Evolutionary conservation across 1,139 yeast species (phyloP).

Genomic region (Yamadazyma triangularis): DNA sequence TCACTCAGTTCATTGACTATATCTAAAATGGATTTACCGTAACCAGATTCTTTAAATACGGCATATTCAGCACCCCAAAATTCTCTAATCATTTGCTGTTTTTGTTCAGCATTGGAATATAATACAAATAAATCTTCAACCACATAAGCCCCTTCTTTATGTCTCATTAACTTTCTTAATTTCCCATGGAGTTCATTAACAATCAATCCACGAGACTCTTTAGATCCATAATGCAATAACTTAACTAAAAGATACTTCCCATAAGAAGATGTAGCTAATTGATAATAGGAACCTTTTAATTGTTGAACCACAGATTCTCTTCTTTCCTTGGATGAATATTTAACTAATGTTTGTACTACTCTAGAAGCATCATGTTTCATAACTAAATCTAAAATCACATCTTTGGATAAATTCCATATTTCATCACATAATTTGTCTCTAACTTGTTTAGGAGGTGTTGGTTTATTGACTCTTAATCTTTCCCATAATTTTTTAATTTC

Average conservation of each 20-base stretch:
- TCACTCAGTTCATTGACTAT: conserved; percentile 71
- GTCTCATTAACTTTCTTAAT: conserved; percentile 89
- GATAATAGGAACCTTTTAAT: conserved; percentile 73
- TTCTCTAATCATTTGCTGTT: conserved; percentile 86
- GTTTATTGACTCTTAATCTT: conserved; percentile 77
- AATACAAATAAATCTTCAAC: conserved; percentile 89
- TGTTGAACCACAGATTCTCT: conserved; percentile 67
- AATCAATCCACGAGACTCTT: conserved; percentile 68
- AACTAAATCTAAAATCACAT: conserved; percentile 77
- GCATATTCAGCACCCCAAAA: conserved; percentile 98
- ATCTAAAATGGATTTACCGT: conserved; percentile 59
- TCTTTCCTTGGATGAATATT: conserved; percentile 77
- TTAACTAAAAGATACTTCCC: conserved; percentile 90
- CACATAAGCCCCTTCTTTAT: conserved; percentile 98
- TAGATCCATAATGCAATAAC: conserved; percentile 87
- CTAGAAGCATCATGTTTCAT: conserved; percentile 96
- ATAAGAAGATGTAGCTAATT: conserved; percentile 85
- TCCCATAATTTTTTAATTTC: conserved; percentile 90
- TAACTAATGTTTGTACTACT: conserved; percentile 90
- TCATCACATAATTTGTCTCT: conserved; percentile 80
- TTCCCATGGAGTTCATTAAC: conserved; percentile 87
- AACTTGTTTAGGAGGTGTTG: conserved; percentile 72
- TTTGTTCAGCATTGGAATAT: conserved; percentile 81
- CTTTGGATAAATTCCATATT: conserved; percentile 79
- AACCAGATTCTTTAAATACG: conserved; percentile 74